Evolutionary conservation across 139 green algal species (phyloP), one percentile per base, ranked within the genome.

Genomic region (Volvox reticuliferus): DNA sequence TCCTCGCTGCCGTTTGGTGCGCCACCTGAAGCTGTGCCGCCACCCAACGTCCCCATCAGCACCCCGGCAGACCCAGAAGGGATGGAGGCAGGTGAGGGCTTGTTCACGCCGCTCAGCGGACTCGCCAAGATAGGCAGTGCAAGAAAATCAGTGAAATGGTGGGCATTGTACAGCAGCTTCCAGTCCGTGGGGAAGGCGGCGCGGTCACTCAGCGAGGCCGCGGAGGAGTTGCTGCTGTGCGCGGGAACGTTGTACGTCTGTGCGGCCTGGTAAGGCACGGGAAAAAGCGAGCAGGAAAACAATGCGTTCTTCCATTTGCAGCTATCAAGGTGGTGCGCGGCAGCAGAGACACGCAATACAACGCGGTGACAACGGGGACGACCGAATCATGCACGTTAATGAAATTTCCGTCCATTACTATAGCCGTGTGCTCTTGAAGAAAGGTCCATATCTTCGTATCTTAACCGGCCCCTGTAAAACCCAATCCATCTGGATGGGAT

Each of bases 151-250:
- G 85, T 89, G n/a, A 89, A 37, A 37, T 82, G 69, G 37, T 89
- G 69, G 28, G 69, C 69, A 71, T 89, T 82, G 69, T 89, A 89
- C 12, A 89, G 85, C 16, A 89, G 69, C 69, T 89, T 89, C 85
- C 85, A 89, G n/a, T 89, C 85, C 28, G 85, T 68, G 2, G 85
- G 85, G 69, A 89, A 89, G 44, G 14, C 21, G 21, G 36, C 26
- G 2, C 37, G 0, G 28, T 9, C 19, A 50, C 71, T 37, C 13
- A 82, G 85, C 18, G n/a, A n/a, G 44, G 83, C 79, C 35, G 67
- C 65, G 68, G 78, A 81, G 85, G 16, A 61, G 69, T 21, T 73
- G 85, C 21, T 62, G 28, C 26, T n/a, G 3, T 81, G 67, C 14
- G 20, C 5, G 44, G 14, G 18, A 18, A 73, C 85, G 30, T n/a